These are phyloP conservation scores for Lippia alba DNA, from an alignment of 305 asterid species.

Conservation along the genomic window DNA sequence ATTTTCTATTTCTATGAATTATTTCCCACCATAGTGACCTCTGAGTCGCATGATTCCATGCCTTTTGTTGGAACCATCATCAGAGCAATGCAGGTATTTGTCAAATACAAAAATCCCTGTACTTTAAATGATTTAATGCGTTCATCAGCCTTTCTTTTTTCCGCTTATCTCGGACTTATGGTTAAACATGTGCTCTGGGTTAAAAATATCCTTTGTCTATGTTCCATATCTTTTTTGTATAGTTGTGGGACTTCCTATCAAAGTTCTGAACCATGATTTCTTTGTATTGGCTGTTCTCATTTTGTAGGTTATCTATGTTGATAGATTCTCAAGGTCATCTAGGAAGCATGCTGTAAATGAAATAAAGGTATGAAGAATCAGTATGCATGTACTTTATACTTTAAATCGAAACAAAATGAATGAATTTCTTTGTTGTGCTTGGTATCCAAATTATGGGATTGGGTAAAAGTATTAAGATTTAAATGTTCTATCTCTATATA, in stretches of 20 bases:
- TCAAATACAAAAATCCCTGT: background rate
- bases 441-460: slow-evolving; percentile 16
- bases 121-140: background rate
- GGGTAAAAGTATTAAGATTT: slow-evolving; percentile 42
- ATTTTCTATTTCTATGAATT: slow-evolving; percentile 95
- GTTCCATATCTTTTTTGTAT: slow-evolving; percentile 14
- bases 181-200: background rate
- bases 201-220: background rate
- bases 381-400: slow-evolving; percentile 23
- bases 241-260: slow-evolving; percentile 10
- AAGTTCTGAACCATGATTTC: slow-evolving; percentile 10
- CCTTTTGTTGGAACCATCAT: slow-evolving; percentile 98
- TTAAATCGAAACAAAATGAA: slow-evolving; percentile 25
- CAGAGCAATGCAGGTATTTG: slow-evolving; percentile 97
- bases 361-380: slow-evolving; percentile 83
- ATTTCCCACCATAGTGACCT: slow-evolving; percentile 90
- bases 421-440: background rate
- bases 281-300: slow-evolving; percentile 19
- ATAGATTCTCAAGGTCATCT: slow-evolving; percentile 88
- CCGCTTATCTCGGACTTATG: slow-evolving; percentile 2
- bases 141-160: slow-evolving; percentile 4
- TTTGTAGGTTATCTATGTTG: slow-evolving; percentile 88
- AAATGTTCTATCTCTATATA: slow-evolving; percentile 58
- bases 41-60: slow-evolving; percentile 97
- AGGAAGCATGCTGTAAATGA: slow-evolving; percentile 90